Evolutionary conservation across 139 green algal species (phyloP).

Genomic region (Astrephomene gubernaculifera): DNA sequence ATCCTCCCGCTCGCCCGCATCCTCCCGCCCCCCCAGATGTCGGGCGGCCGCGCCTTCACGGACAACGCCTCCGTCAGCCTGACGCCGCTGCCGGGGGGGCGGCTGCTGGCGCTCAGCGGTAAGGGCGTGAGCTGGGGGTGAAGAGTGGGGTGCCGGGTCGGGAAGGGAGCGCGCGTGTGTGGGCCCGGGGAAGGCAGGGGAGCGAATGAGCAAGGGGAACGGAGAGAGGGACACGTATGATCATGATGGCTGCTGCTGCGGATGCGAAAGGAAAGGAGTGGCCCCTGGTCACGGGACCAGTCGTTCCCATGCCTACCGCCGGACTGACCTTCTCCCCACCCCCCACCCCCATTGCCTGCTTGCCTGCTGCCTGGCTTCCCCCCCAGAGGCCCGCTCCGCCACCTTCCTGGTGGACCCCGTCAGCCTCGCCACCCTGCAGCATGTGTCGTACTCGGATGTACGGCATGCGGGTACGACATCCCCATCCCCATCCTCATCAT

Average conservation of each 20-base stretch:
- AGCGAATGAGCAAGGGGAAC: no score
- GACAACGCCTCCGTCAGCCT: slow-evolving; percentile 86
- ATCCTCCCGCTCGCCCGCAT: neutral
- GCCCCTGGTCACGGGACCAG: no score
- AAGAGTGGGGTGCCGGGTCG: no score
- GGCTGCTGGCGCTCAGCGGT: slow-evolving; percentile 64
- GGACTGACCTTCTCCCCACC: no score
- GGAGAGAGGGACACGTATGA: no score
- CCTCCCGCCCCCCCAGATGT: slow-evolving; percentile 1
- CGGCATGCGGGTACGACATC: no score
- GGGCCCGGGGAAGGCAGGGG: no score
- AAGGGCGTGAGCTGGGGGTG: neutral
- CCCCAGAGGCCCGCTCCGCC: slow-evolving; percentile 65
- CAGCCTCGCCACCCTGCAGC: slow-evolving; percentile 66
- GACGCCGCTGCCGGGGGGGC: slow-evolving; percentile 54
- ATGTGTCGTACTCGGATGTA: slow-evolving; percentile 41
- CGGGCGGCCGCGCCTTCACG: slow-evolving; percentile 49
- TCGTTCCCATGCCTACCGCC: no score
- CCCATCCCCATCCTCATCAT: neutral
- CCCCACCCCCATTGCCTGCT: neutral
- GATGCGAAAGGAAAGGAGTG: no score
- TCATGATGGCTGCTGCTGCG: no score
- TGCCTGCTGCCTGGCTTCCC: neutral
- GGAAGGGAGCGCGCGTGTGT: no score
- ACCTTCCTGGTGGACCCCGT: slow-evolving; percentile 64